Evolutionary conservation across 2,329 filamentous ascomycete genomes (phyloP).

Genomic region (Thielaviopsis musarum): DNA sequence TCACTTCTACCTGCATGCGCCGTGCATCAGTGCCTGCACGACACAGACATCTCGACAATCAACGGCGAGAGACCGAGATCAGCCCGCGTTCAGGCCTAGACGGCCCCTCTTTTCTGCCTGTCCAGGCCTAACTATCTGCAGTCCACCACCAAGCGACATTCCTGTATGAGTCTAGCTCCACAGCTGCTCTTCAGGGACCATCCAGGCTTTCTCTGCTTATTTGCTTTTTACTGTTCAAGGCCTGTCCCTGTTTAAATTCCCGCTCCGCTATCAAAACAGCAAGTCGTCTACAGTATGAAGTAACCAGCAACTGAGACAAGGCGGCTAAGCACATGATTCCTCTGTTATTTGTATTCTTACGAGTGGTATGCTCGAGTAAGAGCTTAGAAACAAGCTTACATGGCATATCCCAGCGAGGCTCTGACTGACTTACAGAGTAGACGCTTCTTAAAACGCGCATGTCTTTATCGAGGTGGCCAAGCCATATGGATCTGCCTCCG

Average conservation of each 20-base stretch:
- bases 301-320: background rate
- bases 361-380: background rate
- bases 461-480: too few species aligned
- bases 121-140: slow-evolving; percentile 4
- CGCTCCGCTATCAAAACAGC: background rate
- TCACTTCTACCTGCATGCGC: background rate
- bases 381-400: background rate
- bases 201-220: background rate
- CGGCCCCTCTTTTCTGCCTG: slow-evolving; percentile 1
- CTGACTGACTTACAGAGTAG: background rate
- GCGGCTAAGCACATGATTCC: background rate
- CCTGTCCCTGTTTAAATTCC: background rate
- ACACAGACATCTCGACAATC: background rate
- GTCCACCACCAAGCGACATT: background rate
- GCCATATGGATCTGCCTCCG: too few species aligned
- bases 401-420: background rate
- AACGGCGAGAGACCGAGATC: background rate
- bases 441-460: background rate
- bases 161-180: background rate
- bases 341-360: too few species aligned
- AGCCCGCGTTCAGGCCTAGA: background rate
- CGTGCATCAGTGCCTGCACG: background rate
- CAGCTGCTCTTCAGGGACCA: background rate
- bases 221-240: background rate
- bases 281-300: background rate